phyloP scores from a whole-genome alignment of 352 stramenopile species.

The Phytophthora crassamura region DNA sequence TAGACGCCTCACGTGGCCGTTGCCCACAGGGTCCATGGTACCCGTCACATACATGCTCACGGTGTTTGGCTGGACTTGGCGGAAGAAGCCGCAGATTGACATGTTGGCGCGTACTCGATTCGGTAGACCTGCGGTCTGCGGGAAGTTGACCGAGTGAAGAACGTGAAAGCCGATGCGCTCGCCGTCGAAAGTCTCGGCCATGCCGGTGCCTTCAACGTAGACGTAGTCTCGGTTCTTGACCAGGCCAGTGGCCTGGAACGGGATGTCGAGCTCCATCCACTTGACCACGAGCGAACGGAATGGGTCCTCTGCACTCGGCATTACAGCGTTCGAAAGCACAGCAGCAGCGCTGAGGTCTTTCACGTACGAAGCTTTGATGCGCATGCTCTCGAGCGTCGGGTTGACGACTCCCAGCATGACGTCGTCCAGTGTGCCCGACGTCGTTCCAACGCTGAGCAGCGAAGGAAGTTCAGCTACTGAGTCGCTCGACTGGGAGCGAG shows the following conservation, averaged over 20 bases:
- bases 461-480: constrained; percentile 8
- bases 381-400: constrained; percentile 34
- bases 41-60: constrained; percentile 51
- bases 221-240: constrained; percentile 51
- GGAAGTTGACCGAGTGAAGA: constrained; percentile 28
- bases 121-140: constrained; percentile 17
- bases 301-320: constrained; percentile 25
- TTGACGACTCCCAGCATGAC: constrained; percentile 48
- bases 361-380: constrained; percentile 43
- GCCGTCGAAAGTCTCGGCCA: constrained; percentile 25
- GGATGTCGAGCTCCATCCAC: constrained; percentile 45
- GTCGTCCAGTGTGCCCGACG: constrained; percentile 32
- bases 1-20: constrained; percentile 25
- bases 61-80: constrained; percentile 44
- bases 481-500: constrained; percentile 1
- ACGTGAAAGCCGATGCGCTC: constrained; percentile 37
- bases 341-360: constrained; percentile 28
- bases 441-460: constrained; percentile 33
- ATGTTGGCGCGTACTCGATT: constrained; percentile 54
- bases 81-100: constrained; percentile 54
- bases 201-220: constrained; percentile 39
- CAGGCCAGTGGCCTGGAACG: constrained; percentile 26
- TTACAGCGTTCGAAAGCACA: constrained; percentile 35
- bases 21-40: constrained; percentile 32
- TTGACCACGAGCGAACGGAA: constrained; percentile 40